Base-by-base conservation (phyloP, 2,329 filamentous ascomycete species). In the Fusarium verticillioides region DNA sequence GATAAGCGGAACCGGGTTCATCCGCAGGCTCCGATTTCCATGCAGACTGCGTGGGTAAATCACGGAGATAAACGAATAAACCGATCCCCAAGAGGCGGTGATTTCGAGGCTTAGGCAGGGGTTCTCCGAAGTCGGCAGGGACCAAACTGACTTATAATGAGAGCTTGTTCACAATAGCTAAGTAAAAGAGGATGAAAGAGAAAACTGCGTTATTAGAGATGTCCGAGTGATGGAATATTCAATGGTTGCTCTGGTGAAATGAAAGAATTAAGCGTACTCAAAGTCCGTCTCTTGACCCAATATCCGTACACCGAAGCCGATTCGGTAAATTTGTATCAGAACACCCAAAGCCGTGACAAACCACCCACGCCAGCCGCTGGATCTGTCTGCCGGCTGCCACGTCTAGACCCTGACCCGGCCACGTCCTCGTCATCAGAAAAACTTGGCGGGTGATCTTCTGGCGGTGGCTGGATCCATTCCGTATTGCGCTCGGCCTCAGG, bases 331-430 rank as follows among this genome's bases (percentile, higher is more conserved):
- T 40, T 18, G 7, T 16, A 54, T 60, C n/a, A 60, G 9, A 60
- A 34, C n/a, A 60, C 58, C 47, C 58, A 60, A 60, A 60, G 58
- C 9, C 58, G 28, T 15, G 58, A 60, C n/a, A 60, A 12, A 19
- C 58, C 58, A 11, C 58, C 36, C 8, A 60, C 58, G 2, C 58
- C 58, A 1, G 46, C 47, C 2, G 47, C 28, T 23, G 12, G 23
- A 23, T 60, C 58, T 12, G 28, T 42, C 5, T 39, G 34, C 15
- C n/a, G 46, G 11, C 47, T 60, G 10, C 36, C 40, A 12, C 36
- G 36, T 10, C 58, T 56, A 10, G 58, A 54, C 5, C 30, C 36
- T 34, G 30, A n/a, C 1, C 18, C n/a, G 3, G 0, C 15, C 2
- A 0, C 23, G 18, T 60, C 58, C 16, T 54, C 58, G 7, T 60